These are phyloP conservation scores for Saccharum spontaneum DNA, from an alignment of 176 grass and related monocot species.

Conservation along the genomic window DNA sequence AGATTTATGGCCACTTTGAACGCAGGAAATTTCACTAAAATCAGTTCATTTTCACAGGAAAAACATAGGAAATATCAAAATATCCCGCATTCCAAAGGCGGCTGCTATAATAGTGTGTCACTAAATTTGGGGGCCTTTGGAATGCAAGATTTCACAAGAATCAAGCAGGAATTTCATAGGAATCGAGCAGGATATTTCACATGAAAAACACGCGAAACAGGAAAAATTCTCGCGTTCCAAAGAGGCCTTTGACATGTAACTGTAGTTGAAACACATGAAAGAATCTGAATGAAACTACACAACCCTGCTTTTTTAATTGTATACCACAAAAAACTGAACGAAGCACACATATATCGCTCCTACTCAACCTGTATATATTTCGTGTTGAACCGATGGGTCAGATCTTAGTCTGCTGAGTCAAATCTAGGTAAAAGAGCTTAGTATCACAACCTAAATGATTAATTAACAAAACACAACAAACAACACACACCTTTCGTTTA, in stretches of 20 bases:
- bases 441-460: constrained; percentile 5
- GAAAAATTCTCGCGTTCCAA: not conserved
- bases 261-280: not conserved
- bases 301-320: not conserved
- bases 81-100: not conserved
- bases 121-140: not conserved
- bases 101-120: not conserved
- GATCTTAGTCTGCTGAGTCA: not conserved
- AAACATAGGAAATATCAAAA: not conserved
- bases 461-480: constrained; percentile 19
- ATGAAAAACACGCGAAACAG: not conserved
- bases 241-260: not conserved
- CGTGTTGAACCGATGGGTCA: not conserved
- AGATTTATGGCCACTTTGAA: not conserved
- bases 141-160: not conserved
- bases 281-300: constrained; percentile 19
- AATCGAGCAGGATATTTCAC: not conserved
- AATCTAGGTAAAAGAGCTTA: not conserved
- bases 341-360: not conserved
- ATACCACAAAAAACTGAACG: not conserved
- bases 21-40: not conserved
- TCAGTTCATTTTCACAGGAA: not conserved
- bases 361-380: not conserved
- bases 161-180: not conserved
- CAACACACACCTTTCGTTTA: constrained; percentile 26